These are phyloP conservation scores for Pyrenochaeta sp. DNA, from an alignment of 2,329 filamentous ascomycete species.

Conservation along the genomic window DNA sequence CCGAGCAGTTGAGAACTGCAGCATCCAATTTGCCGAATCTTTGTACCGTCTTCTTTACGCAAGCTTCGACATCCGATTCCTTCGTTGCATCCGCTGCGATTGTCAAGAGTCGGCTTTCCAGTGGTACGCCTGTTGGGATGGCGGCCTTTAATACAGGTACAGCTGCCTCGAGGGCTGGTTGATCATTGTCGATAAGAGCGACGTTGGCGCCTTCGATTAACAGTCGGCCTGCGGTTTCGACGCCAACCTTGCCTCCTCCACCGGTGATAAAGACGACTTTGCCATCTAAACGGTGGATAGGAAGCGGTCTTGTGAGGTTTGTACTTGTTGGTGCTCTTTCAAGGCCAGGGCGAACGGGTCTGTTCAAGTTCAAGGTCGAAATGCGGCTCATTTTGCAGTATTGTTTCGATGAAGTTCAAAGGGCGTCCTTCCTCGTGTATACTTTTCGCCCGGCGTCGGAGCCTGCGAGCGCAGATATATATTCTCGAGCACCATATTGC, in stretches of 20 bases:
- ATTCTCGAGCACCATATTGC: conserved; percentile 9
- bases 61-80: conserved; percentile 38
- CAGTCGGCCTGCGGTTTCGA: conserved; percentile 46
- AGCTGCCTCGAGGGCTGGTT: conserved; percentile 32
- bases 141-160: conserved; percentile 33
- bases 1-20: conserved; percentile 37
- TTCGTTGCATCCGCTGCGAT: conserved; percentile 46
- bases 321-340: conserved; percentile 36
- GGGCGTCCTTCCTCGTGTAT: conserved; percentile 1
- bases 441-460: neutral
- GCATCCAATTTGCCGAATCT: conserved; percentile 38
- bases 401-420: neutral
- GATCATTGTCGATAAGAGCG: conserved; percentile 45
- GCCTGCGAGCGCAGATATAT: neutral
- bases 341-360: conserved; percentile 30
- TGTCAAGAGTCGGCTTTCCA: conserved; percentile 37
- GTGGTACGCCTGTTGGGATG: conserved; percentile 32
- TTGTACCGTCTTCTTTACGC: conserved; percentile 31
- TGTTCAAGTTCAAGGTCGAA: conserved; percentile 33
- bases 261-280: conserved; percentile 45
- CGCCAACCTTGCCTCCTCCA: conserved; percentile 41
- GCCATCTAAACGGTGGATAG: conserved; percentile 38
- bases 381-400: conserved; percentile 24
- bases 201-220: conserved; percentile 49
- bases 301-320: conserved; percentile 34